Conservation (phyloP, 805 yeast genomes). For the Cyberlindnera nakhonratchasimensis region DNA sequence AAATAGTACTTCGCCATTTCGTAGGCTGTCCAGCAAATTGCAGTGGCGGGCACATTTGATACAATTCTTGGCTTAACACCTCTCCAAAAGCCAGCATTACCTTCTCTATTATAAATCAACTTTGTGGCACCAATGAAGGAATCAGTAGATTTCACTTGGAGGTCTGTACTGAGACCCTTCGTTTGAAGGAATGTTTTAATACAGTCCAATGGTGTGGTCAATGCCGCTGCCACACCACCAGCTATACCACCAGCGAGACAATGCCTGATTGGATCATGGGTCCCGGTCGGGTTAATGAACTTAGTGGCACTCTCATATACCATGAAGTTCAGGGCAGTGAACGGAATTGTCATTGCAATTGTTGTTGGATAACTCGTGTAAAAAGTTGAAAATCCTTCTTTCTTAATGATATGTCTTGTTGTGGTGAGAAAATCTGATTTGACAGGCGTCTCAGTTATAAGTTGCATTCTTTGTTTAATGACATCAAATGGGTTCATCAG, state of each 20-base stretch:
- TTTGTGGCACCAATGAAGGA: constrained; percentile 71
- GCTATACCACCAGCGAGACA: constrained; percentile 91
- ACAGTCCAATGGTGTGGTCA: constrained; percentile 92
- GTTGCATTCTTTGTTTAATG: constrained; percentile 92
- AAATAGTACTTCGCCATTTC: constrained; percentile 81
- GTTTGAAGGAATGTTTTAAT: constrained; percentile 90
- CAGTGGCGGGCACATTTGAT: constrained; percentile 92
- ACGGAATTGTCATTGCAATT: constrained; percentile 84
- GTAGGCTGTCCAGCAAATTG: constrained; percentile 96
- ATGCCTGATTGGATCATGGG: constrained; percentile 88
- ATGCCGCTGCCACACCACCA: constrained; percentile 93
- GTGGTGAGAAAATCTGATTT: constrained; percentile 15
- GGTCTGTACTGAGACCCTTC: constrained; percentile 46
- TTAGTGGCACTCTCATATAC: constrained; percentile 80
- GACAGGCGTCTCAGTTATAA: constrained; percentile 21
- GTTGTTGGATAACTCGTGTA: constrained; percentile 96
- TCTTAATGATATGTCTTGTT: constrained; percentile 22
- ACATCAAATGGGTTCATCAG: constrained; percentile 98
- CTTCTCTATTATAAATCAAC: constrained; percentile 58
- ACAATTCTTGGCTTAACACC: constrained; percentile 90
- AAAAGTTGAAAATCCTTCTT: constrained; percentile 73
- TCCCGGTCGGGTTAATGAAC: constrained; percentile 68
- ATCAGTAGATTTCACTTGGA: constrained; percentile 46
- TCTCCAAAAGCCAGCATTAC: constrained; percentile 64
- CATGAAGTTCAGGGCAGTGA: constrained; percentile 91